A percentile compares a stretch with the other conserved stretches of the same genome.
Evolutionary conservation across 176 grass and related monocot species (phyloP).

Genomic region (Juncus effusus): DNA sequence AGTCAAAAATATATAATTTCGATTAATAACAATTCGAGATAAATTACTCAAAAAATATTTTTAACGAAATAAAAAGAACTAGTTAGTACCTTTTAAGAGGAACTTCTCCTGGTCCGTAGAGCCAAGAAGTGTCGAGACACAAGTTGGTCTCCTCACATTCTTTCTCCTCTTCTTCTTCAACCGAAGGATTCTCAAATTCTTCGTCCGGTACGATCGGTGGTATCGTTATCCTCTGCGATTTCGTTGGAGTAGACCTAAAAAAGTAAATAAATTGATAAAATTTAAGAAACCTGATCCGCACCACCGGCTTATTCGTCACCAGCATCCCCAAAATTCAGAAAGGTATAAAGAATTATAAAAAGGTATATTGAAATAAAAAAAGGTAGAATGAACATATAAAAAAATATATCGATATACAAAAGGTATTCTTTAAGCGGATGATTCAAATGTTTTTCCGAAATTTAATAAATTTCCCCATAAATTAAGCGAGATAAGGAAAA

Average conservation of each 20-base stretch:
- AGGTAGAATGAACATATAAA: no score
- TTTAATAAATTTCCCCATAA: no score
- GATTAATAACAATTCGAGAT: neutral
- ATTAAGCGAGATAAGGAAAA: neutral
- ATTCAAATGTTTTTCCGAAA: no score
- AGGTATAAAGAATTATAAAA: no score
- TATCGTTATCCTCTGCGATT: constrained; percentile 1
- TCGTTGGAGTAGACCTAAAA: constrained; percentile 12
- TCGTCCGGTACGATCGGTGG: constrained; percentile 18
- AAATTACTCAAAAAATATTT: constrained; percentile 4
- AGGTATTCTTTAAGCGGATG: no score
- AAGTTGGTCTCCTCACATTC: constrained; percentile 23
- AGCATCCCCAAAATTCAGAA: no score
- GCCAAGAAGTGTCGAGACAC: constrained; percentile 19
- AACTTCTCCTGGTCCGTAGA: constrained; percentile 3
- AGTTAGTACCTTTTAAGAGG: constrained; percentile 12
- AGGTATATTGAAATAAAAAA: no score
- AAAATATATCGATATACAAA: no score
- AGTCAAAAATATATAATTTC: constrained; percentile 4
- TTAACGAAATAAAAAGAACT: constrained; percentile 10
- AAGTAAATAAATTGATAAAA: constrained; percentile 9
- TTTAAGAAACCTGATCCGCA: neutral
- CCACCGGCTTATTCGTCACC: no score
- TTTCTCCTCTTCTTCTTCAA: neutral
- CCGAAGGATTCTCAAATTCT: neutral